Evolutionary conservation across 768 basidiomycete species (phyloP).

Genomic region (Tulasnella sp.): DNA sequence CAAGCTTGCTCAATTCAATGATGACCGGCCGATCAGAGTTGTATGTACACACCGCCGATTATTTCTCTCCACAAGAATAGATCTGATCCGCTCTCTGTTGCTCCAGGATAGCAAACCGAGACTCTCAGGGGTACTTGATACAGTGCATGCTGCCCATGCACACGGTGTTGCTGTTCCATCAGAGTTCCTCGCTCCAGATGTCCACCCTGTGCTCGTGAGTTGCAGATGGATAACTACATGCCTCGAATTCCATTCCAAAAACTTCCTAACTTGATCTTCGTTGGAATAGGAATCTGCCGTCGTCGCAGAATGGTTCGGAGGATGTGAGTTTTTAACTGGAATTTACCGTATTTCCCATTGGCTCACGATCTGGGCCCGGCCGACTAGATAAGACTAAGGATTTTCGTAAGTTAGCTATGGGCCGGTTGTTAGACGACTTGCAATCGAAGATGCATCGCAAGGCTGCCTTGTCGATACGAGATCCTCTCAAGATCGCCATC

Average conservation of each 20-base stretch:
- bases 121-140: conserved; percentile 66
- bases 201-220: conserved; percentile 49
- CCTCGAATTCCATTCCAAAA: background rate
- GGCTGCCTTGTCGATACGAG: conserved; percentile 33
- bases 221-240: conserved; percentile 3
- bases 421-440: conserved; percentile 56
- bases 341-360: background rate
- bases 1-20: conserved; percentile 56
- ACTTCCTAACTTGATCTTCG: background rate
- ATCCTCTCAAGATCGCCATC: conserved; percentile 47
- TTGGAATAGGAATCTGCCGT: conserved; percentile 69
- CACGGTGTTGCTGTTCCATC: conserved; percentile 61
- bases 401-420: conserved; percentile 68
- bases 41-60: background rate
- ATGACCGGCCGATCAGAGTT: conserved; percentile 36
- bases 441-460: conserved; percentile 53
- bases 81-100: too few relatives aligned
- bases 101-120: conserved; percentile 54
- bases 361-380: background rate
- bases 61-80: background rate
- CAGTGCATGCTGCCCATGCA: conserved; percentile 55
- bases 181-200: conserved; percentile 55
- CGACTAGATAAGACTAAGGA: conserved; percentile 57
- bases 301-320: conserved; percentile 69
- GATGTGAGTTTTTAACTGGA: conserved; percentile 23